These are phyloP conservation scores for Datisca glomerata DNA, from an alignment of 306 rosid species.

Conservation along the genomic window DNA sequence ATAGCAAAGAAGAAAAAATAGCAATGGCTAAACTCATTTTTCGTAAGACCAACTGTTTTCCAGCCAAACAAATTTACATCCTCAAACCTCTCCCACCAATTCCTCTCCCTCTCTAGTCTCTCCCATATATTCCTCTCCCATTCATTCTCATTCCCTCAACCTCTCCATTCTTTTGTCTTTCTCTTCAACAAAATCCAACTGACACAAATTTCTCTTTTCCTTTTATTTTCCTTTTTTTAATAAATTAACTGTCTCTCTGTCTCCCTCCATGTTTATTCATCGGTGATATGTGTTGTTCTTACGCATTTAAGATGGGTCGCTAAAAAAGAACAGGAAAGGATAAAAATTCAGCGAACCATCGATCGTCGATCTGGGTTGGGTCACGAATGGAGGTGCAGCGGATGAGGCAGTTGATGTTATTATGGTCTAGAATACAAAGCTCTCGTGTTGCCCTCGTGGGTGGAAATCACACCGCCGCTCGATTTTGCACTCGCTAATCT, in stretches of 20 bases:
- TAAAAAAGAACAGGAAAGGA: too few species aligned
- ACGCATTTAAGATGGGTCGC: too few species aligned
- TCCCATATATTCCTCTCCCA: not conserved
- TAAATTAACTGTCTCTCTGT: too few species aligned
- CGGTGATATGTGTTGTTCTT: too few species aligned
- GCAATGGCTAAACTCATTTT: not conserved
- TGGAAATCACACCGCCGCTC: constrained; percentile 68
- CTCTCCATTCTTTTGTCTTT: too few species aligned
- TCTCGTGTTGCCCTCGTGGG: constrained; percentile 57
- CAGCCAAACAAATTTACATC: too few species aligned
- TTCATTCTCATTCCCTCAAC: not conserved
- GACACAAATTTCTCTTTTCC: not conserved
- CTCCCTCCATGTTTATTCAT: not conserved
- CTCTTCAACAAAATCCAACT: not conserved
- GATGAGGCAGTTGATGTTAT: constrained; percentile 27
- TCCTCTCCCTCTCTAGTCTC: not conserved
- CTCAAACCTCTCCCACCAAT: too few species aligned
- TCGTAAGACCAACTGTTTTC: not conserved
- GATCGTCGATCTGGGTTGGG: constrained; percentile 15
- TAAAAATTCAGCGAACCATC: too few species aligned
- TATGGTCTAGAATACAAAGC: constrained; percentile 34
- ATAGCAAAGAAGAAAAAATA: not conserved
- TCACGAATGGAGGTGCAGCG: constrained; percentile 42
- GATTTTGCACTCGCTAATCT: constrained; percentile 57
- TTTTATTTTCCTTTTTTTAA: too few species aligned